Evolutionary conservation across 441 rosid species (phyloP).

Genomic region (Populus hybrid): DNA sequence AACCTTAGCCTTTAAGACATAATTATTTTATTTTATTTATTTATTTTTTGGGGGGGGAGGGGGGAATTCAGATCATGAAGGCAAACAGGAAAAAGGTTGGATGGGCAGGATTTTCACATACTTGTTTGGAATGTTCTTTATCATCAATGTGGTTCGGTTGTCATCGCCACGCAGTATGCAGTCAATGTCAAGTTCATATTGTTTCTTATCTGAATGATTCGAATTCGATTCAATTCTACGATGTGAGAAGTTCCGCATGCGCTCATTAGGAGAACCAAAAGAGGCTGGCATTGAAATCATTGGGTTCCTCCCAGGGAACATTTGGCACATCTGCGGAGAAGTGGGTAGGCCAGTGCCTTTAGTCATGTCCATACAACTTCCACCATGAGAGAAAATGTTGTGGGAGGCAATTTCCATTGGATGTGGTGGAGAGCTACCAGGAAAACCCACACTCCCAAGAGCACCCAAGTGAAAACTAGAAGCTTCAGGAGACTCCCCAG

Average conservation of each 20-base stretch:
- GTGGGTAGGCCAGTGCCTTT: conserved; percentile 42
- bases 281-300: conserved; percentile 42
- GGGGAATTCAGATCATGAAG: neutral
- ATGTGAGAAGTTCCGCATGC: conserved; percentile 41
- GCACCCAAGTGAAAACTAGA: conserved; percentile 54
- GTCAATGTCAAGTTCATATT: conserved; percentile 64
- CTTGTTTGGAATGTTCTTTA: conserved; percentile 88
- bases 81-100: neutral
- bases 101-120: conserved; percentile 25
- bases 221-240: conserved; percentile 57
- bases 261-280: conserved; percentile 55
- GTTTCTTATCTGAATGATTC: conserved; percentile 62
- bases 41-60: too few relatives aligned
- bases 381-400: conserved; percentile 42
- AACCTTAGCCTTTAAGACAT: neutral
- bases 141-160: conserved; percentile 68
- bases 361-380: conserved; percentile 43
- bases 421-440: conserved; percentile 43
- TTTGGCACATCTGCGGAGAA: conserved; percentile 47
- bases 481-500: conserved; percentile 53
- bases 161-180: conserved; percentile 63
- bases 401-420: conserved; percentile 48
- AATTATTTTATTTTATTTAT: too few relatives aligned
- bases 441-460: conserved; percentile 47
- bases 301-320: conserved; percentile 52